Percentiles rank a stretch among this genome's conserved stretches.
phyloP scores from a whole-genome alignment of 2,329 filamentous ascomycete genomes.

The Botrytis squamosa region DNA sequence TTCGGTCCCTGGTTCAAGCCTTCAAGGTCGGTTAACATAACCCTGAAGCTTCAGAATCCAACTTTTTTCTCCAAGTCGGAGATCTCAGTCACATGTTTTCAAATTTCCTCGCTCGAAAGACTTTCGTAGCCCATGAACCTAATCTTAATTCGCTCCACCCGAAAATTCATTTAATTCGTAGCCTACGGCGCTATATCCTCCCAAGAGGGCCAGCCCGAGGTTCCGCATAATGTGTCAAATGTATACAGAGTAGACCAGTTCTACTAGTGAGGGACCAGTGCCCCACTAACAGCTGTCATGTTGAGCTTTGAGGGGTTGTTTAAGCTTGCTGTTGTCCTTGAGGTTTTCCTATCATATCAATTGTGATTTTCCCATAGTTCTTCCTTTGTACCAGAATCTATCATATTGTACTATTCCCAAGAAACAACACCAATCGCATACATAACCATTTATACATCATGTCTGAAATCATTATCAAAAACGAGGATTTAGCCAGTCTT shows the following conservation, averaged over 20 bases:
- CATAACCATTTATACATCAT: conserved; percentile 36
- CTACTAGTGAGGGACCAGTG: neutral
- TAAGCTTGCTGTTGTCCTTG: neutral
- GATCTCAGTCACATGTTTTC: neutral
- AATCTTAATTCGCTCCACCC: neutral
- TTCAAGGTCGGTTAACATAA: neutral
- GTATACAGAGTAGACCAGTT: neutral
- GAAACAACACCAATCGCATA: neutral
- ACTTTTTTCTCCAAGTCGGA: neutral
- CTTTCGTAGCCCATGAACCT: neutral
- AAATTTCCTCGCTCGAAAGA: neutral
- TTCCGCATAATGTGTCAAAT: neutral
- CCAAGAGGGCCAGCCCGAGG: neutral
- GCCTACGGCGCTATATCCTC: neutral
- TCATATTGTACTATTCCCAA: neutral
- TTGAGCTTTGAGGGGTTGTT: neutral
- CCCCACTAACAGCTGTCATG: neutral
- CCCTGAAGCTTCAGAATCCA: neutral
- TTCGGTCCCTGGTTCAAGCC: neutral
- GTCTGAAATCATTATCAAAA: conserved; percentile 47
- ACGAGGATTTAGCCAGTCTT: conserved; percentile 45
- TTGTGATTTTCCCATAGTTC: neutral
- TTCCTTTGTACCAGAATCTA: neutral
- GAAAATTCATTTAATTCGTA: neutral
- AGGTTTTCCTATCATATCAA: neutral